Evolutionary conservation across 306 rosid species (phyloP).

Genomic region (Luffa aegyptiaca): DNA sequence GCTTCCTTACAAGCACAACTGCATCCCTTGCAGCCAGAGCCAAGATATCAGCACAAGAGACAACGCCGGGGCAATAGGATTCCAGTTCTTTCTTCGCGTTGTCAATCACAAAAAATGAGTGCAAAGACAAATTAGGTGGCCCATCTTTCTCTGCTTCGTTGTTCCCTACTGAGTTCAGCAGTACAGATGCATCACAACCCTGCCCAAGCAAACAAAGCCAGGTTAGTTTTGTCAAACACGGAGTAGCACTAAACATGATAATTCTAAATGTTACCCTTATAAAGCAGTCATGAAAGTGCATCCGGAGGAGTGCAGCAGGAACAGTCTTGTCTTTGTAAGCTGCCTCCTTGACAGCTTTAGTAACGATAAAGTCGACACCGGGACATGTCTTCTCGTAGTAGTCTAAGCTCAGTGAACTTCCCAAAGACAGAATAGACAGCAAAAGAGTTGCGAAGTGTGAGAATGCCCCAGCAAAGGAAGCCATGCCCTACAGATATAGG

Average conservation of each 20-base stretch:
- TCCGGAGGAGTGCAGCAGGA: slow-evolving; percentile 40
- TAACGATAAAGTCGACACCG: slow-evolving; percentile 28
- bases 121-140: slow-evolving; percentile 39
- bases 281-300: slow-evolving; percentile 56
- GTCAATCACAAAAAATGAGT: slow-evolving; percentile 40
- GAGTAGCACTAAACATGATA: background rate
- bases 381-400: slow-evolving; percentile 73
- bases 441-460: slow-evolving; percentile 28
- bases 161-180: slow-evolving; percentile 32
- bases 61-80: slow-evolving; percentile 42
- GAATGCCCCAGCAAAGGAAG: slow-evolving; percentile 23
- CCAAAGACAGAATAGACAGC: slow-evolving; percentile 27
- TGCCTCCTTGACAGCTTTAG: slow-evolving; percentile 23
- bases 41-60: slow-evolving; percentile 45
- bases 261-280: slow-evolving; percentile 24
- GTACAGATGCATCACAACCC: slow-evolving; percentile 51
- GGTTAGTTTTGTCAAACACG: slow-evolving; percentile 6
- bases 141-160: slow-evolving; percentile 49
- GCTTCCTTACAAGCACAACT: slow-evolving; percentile 26
- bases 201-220: background rate
- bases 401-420: slow-evolving; percentile 51
- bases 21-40: slow-evolving; percentile 54
- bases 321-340: slow-evolving; percentile 30
- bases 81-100: slow-evolving; percentile 39
- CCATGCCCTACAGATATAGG: slow-evolving; percentile 25